These are phyloP conservation scores for Rhizoclosmatium globosum DNA, from an alignment of 192 early-diverging fungal species.

Conservation along the genomic window DNA sequence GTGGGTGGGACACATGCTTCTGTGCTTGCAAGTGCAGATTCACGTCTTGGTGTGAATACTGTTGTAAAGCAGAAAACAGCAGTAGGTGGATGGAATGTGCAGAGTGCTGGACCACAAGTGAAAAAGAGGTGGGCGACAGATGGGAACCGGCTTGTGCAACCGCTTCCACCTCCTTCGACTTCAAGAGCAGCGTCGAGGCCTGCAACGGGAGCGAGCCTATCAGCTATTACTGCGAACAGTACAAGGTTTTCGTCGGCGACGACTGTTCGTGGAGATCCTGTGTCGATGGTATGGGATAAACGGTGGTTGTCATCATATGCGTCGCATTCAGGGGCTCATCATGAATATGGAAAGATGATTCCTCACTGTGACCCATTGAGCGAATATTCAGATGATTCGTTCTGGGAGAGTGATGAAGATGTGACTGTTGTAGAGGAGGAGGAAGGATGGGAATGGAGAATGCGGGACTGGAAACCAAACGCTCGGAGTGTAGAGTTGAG, in stretches of 20 bases:
- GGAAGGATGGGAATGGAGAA: slow-evolving; percentile 17
- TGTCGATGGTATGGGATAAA: not conserved
- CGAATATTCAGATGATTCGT: not conserved
- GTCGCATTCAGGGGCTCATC: not conserved
- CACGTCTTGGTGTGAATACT: no score
- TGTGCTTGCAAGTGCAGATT: no score
- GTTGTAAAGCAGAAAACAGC: no score
- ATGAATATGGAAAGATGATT: not conserved
- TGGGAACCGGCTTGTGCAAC: no score
- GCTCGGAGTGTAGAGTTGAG: not conserved
- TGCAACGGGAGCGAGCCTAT: not conserved
- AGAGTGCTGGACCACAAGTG: no score
- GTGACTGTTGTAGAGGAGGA: slow-evolving; percentile 2
- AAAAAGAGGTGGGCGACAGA: no score
- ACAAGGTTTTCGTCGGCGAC: not conserved
- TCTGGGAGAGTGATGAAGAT: slow-evolving; percentile 2
- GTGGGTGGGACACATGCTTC: no score
- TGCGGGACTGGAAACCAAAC: not conserved
- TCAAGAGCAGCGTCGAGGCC: not conserved
- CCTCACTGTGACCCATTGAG: not conserved
- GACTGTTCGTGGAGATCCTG: not conserved
- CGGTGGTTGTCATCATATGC: not conserved
- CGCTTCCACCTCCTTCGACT: not conserved
- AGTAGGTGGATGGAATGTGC: no score
- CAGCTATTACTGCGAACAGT: not conserved